phyloP scores from a whole-genome alignment of 192 early-diverging fungal species.

The Rhizophagus clarus region DNA sequence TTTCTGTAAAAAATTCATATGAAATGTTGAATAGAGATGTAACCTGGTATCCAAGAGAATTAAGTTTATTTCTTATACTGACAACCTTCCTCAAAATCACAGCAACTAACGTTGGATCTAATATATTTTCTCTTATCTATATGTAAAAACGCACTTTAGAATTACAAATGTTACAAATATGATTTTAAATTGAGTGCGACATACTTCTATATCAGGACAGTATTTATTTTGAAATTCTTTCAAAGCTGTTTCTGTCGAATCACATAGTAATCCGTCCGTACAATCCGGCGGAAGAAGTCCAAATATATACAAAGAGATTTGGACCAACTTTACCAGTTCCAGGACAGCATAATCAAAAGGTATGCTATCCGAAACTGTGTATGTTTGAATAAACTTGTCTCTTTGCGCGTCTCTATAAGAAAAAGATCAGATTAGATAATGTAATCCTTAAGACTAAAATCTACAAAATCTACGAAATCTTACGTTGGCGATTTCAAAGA shows the following conservation, averaged over 20 bases:
- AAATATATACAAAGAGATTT: constrained; percentile 43
- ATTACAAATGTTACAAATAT: not conserved
- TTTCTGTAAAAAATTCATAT: not conserved
- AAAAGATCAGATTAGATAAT: not conserved
- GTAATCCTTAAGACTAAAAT: not conserved
- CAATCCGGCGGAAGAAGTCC: constrained; percentile 35
- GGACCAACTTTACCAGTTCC: constrained; percentile 41
- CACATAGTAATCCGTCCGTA: constrained; percentile 46
- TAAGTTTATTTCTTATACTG: constrained; percentile 43
- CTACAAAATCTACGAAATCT: not conserved
- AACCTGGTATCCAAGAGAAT: constrained; percentile 42
- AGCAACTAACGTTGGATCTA: constrained; percentile 47
- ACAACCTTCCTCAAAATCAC: constrained; percentile 42
- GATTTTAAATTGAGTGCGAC: not conserved
- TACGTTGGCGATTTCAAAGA: constrained; percentile 44
- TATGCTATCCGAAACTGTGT: constrained; percentile 39
- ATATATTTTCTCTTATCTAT: constrained; percentile 39
- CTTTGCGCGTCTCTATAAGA: constrained; percentile 40
- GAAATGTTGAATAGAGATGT: not conserved
- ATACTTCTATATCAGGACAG: constrained; percentile 24
- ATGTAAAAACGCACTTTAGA: not conserved
- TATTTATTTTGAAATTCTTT: constrained; percentile 38
- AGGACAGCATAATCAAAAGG: constrained; percentile 44
- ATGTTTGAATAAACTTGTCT: constrained; percentile 46
- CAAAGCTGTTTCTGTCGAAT: constrained; percentile 40